These are phyloP conservation scores for Akanthomyces dipterigenus DNA, from an alignment of 2,329 filamentous ascomycete genomes.

Conservation along the genomic window DNA sequence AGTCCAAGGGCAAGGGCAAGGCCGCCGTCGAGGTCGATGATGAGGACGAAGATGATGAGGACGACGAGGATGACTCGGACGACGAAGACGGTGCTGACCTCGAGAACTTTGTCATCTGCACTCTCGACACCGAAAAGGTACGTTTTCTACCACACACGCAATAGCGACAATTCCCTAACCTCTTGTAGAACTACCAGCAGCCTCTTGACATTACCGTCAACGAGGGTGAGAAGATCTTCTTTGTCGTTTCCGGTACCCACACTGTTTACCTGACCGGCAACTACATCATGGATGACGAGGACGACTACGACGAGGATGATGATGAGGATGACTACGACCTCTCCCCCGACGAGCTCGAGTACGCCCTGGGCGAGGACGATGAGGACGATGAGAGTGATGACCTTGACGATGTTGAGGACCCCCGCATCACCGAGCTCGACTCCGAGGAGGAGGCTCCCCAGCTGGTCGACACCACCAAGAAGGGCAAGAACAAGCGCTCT, in stretches of 20 bases:
- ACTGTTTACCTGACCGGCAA: constrained; percentile 91
- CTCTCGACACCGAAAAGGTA: constrained; percentile 88
- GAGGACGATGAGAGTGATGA: constrained; percentile 70
- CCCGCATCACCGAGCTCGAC: constrained; percentile 77
- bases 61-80: constrained; percentile 45
- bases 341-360: constrained; percentile 71
- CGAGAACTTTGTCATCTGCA: constrained; percentile 92
- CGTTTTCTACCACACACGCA: constrained; percentile 22
- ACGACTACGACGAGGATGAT: constrained; percentile 56
- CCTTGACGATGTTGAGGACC: constrained; percentile 69
- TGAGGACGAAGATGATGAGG: constrained; percentile 50
- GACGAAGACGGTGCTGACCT: constrained; percentile 60
- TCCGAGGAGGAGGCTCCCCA: constrained; percentile 66
- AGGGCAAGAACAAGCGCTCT: constrained; percentile 90
- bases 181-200: constrained; percentile 74
- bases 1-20: constrained; percentile 52
- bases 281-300: constrained; percentile 73
- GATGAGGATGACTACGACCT: constrained; percentile 74
- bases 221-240: constrained; percentile 85
- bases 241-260: constrained; percentile 85
- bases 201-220: constrained; percentile 86
- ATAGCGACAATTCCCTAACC: constrained; percentile 20
- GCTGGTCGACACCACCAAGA: constrained; percentile 48
- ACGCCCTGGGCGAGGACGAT: constrained; percentile 63
- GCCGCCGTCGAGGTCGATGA: constrained; percentile 47